Evolutionary conservation across 1,139 yeast species (phyloP), one percentile per base, ranked within the genome.

Genomic region (Yamadazyma buinensis): DNA sequence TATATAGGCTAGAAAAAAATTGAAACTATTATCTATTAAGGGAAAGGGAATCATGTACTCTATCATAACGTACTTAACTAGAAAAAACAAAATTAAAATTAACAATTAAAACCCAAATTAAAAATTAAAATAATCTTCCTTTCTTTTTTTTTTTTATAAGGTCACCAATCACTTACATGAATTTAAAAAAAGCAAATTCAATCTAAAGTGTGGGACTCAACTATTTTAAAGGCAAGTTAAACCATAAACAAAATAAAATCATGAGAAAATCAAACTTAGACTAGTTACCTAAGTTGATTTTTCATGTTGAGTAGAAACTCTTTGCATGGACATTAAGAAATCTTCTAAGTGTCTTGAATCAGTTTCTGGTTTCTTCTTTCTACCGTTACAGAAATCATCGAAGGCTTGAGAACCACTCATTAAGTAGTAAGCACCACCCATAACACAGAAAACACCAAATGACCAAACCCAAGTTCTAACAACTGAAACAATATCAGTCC

Each of bases 261-360:
- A n/a, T n/a, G n/a, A n/a, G n/a, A n/a, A 26, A n/a, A 26, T 17
- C 27, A 15, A 14, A 13, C n/a, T n/a, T n/a, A n/a, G n/a, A n/a
- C n/a, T n/a, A n/a, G n/a, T n/a, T n/a, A 17, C 19, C 36, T 33
- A 70, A 51, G 72, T 51, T 23, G 81, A 75, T 64, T 76, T 76
- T 77, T 88, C 97, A 75, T 88, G 97, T 75, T 87, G 96, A 69
- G 96, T 88, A 53, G 96, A 88, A 51, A 88, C 96, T 79, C 97
- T 84, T 78, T 85, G 92, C 96, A 88, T 87, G 57, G 96, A 87
- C 57, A 86, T 87, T 67, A 88, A 77, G 79, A 88, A 88, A 72
- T 88, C 97, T 77, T 88, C 97, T 49, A 88, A 69, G 43, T 94
- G 77, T 77, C 96, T 84, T 50, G 62, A 66, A 67, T 83, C 79